A percentile compares a stretch with the other conserved stretches of the same genome.
Evolutionary conservation across 163 green algal species (phyloP).

Genomic region (Scenedesmus sp.): DNA sequence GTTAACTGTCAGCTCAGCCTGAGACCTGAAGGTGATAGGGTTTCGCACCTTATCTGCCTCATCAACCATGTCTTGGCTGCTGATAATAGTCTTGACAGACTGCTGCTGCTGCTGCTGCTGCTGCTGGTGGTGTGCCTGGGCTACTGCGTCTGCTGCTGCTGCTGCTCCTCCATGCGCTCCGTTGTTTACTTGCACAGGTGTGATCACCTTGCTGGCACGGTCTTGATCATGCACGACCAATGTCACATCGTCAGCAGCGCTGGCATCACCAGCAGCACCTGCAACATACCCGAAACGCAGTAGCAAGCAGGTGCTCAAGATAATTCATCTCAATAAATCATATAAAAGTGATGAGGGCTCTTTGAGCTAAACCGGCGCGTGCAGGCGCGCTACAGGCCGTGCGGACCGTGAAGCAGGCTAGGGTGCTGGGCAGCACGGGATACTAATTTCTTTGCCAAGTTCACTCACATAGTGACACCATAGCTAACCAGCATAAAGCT

Average conservation of each 20-base stretch:
- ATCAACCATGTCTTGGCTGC: background rate
- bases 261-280: constrained; percentile 8
- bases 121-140: background rate
- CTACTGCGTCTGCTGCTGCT: background rate
- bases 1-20: background rate
- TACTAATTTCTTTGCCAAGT: background rate
- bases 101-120: constrained; percentile 11
- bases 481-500: background rate
- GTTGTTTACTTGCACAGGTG: background rate
- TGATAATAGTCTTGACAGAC: background rate
- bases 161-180: background rate
- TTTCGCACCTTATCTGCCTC: background rate
- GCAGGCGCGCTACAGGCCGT: background rate
- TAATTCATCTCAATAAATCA: no score
- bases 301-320: background rate
- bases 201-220: background rate
- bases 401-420: background rate
- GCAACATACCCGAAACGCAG: background rate
- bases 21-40: constrained; percentile 25
- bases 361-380: background rate
- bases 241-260: background rate
- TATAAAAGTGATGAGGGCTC: no score
- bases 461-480: background rate
- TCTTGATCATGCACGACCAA: background rate
- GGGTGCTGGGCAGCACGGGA: background rate